phyloP scores from a whole-genome alignment of 352 stramenopile species.

The Phytophthora ohioensis region DNA sequence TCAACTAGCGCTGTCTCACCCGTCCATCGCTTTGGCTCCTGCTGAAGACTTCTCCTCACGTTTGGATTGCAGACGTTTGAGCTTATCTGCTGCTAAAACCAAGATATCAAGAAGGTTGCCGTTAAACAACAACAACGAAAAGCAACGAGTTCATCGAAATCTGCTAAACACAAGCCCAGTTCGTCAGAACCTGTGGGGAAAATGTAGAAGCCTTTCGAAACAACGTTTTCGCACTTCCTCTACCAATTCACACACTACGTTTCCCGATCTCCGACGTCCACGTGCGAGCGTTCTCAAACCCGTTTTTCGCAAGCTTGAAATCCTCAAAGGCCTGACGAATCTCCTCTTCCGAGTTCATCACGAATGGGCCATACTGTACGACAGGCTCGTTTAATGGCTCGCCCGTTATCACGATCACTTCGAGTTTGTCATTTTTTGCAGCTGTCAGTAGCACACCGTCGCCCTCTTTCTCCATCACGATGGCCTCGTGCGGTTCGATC shows the following conservation, averaged over 20 bases:
- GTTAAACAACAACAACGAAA: too few species aligned
- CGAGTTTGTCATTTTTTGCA: constrained; percentile 38
- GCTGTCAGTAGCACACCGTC: constrained; percentile 55
- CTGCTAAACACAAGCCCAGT: too few species aligned
- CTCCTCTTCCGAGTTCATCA: constrained; percentile 63
- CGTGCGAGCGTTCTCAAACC: constrained; percentile 59
- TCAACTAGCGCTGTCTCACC: constrained; percentile 1
- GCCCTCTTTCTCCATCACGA: constrained; percentile 62
- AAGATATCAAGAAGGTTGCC: too few species aligned
- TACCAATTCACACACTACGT: too few species aligned
- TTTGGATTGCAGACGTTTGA: constrained; percentile 8
- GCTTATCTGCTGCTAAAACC: not conserved
- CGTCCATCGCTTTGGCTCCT: not conserved
- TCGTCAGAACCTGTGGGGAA: too few species aligned
- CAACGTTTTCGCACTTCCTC: too few species aligned
- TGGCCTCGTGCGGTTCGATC: constrained; percentile 51
- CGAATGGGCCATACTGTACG: constrained; percentile 70
- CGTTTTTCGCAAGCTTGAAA: constrained; percentile 54
- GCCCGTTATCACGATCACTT: constrained; percentile 65
- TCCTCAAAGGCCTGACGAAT: constrained; percentile 56
- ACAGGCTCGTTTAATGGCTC: constrained; percentile 68
- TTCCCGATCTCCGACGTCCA: constrained; percentile 51
- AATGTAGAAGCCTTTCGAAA: too few species aligned
- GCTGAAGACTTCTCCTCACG: not conserved
- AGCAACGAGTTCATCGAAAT: too few species aligned